A percentile compares a stretch with the other conserved stretches of the same genome.
These are phyloP conservation scores for Pseudocercospora crystallina DNA, from an alignment of 2,329 filamentous ascomycete species.

Conservation along the genomic window DNA sequence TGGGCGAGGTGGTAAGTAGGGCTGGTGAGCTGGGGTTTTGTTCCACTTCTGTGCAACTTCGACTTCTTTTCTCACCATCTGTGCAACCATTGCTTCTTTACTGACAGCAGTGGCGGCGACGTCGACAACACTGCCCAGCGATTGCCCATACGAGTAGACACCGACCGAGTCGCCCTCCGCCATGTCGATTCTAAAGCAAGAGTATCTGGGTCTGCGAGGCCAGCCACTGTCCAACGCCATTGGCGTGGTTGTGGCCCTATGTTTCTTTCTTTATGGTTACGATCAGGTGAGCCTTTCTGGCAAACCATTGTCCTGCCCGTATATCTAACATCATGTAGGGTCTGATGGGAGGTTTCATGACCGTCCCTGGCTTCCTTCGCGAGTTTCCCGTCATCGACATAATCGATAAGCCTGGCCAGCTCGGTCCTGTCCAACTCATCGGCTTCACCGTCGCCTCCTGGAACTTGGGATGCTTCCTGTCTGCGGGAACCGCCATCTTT, in stretches of 20 bases:
- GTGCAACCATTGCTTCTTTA: too few species aligned
- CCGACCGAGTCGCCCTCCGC: too few species aligned
- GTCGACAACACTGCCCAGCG: too few species aligned
- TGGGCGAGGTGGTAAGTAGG: too few species aligned
- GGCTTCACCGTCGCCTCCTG: constrained; percentile 41
- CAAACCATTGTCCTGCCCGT: constrained; percentile 1
- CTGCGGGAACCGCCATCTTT: constrained; percentile 43
- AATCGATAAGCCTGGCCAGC: constrained; percentile 35
- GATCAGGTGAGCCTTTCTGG: constrained; percentile 6
- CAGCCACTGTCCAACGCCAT: constrained; percentile 19
- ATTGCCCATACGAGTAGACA: too few species aligned
- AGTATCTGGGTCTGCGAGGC: constrained; percentile 21
- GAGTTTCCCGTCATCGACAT: constrained; percentile 45
- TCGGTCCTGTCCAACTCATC: constrained; percentile 39
- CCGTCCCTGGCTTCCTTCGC: constrained; percentile 60
- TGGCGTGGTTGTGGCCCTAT: constrained; percentile 17
- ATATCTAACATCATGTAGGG: constrained; percentile 18
- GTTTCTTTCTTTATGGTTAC: constrained; percentile 21
- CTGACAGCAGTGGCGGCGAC: too few species aligned
- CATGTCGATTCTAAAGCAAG: constrained; percentile 1
- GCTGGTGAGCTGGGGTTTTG: too few species aligned
- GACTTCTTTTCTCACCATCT: too few species aligned
- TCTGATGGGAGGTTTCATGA: constrained; percentile 56
- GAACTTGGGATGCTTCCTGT: constrained; percentile 47
- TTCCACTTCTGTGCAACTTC: too few species aligned